These are phyloP conservation scores for Quercus phellos DNA, from an alignment of 331 rosid genomes.

Conservation along the genomic window DNA sequence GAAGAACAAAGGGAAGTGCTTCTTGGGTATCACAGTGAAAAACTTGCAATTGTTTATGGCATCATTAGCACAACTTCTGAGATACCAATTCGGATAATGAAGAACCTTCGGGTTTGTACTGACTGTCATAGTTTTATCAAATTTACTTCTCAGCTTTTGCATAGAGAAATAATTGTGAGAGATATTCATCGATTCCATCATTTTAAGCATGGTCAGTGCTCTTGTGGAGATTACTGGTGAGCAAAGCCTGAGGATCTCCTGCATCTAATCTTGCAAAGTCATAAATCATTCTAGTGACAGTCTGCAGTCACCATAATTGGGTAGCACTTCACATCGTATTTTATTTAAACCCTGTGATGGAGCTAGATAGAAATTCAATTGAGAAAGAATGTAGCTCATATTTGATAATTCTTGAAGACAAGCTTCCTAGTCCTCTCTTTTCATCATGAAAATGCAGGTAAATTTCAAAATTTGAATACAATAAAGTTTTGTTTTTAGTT, in stretches of 20 bases:
- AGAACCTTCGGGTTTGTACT: constrained; percentile 59
- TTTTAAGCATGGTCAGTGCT: constrained; percentile 59
- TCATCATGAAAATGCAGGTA: not conserved
- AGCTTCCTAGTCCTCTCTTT: not conserved
- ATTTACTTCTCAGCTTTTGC: constrained; percentile 60
- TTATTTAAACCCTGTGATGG: not conserved
- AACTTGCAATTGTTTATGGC: constrained; percentile 57
- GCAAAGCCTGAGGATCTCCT: not conserved
- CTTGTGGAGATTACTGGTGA: constrained; percentile 83
- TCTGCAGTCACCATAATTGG: constrained; percentile 14
- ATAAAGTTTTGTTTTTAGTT: not conserved
- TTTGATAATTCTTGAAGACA: not conserved
- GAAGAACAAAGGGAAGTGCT: constrained; percentile 72
- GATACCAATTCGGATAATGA: constrained; percentile 63
- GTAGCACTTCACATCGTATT: not conserved
- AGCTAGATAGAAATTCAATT: not conserved
- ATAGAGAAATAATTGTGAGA: constrained; percentile 57
- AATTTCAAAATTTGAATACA: not conserved
- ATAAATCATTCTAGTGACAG: constrained; percentile 2
- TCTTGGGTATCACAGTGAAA: constrained; percentile 73
- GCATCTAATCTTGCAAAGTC: not conserved
- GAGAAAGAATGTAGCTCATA: not conserved
- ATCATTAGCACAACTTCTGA: constrained; percentile 40
- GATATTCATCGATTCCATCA: constrained; percentile 70
- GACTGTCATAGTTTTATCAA: constrained; percentile 72